Evolutionary conservation across 1,284 basidiomycete species (phyloP), one percentile per base, ranked within the genome.

Genomic region (Irpex sp.): DNA sequence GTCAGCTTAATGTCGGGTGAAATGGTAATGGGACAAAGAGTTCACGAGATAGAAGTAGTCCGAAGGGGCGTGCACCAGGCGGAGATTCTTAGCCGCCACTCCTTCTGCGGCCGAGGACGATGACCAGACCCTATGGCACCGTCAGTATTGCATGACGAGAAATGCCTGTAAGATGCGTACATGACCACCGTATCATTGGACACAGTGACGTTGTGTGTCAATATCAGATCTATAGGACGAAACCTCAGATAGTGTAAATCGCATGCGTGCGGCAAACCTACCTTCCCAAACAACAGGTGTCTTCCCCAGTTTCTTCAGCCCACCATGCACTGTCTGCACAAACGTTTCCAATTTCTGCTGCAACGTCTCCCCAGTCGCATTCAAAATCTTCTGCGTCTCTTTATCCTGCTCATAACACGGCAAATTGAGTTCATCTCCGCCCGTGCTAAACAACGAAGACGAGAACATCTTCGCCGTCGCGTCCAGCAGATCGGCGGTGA

Each of bases 371-470:
- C 82, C 83, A 9, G 78, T 77, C 55, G 70, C 66, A 61, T 78
- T 72, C 61, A 92, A 77, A 9, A 82, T 80, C 0, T 73, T 71
- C 69, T 85, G 82, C 0, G 90, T 91, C 66, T 81, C 75, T 4
- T 74, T 68, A 72, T 94, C 91, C 31, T 84, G 72, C 0, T 77
- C 76, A 72, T 91, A 94, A 75, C 92, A 93, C 40, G 79, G 78
- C 8, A 72, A 70, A 71, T 94, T 93, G 65, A 95, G 73, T 74
- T 96, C 93, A 72, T 96, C 93, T 0, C 93, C 93, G 1, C 94
- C 94, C 0, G 91, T 91, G 66, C 85, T 86, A 72, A 96, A 86
- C 63, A 90, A 79, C 34, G 74, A 78, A 15, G 87, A 84, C 1
- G 85, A 82, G 66, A 90, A 82, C 40, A 84, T 72, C n/a, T 74